These are phyloP conservation scores for Aspergillus kassunensis DNA, from an alignment of 495 filamentous ascomycete genomes.

Conservation along the genomic window DNA sequence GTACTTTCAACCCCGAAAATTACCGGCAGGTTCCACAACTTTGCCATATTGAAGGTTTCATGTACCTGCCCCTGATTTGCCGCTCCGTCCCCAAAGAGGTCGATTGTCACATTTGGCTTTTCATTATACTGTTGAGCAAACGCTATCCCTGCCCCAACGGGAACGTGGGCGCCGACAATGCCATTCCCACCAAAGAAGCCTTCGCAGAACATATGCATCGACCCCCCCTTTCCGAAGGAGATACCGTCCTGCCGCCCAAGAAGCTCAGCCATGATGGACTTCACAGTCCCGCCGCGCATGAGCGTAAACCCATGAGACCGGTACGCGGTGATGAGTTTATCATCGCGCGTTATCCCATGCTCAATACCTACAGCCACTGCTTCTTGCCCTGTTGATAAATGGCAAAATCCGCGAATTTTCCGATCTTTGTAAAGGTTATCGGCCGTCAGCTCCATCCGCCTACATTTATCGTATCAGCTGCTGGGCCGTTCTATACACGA, in stretches of 20 bases:
- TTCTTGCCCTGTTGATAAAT: slow-evolving; percentile 58
- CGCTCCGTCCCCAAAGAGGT: slow-evolving; percentile 88
- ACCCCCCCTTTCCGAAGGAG: slow-evolving; percentile 89
- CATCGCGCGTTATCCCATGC: slow-evolving; percentile 76
- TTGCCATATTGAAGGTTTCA: slow-evolving; percentile 97
- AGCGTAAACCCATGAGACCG: slow-evolving; percentile 90
- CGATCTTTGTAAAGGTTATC: slow-evolving; percentile 19
- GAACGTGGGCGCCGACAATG: slow-evolving; percentile 91
- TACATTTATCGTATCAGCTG: background rate
- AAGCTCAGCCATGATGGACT: slow-evolving; percentile 85
- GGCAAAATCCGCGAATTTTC: slow-evolving; percentile 34
- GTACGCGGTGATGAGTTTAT: slow-evolving; percentile 90
- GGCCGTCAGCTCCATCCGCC: background rate
- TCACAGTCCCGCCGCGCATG: slow-evolving; percentile 83
- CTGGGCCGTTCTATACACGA: background rate
- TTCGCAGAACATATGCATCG: slow-evolving; percentile 95
- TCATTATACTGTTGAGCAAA: slow-evolving; percentile 86
- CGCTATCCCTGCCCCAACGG: slow-evolving; percentile 83
- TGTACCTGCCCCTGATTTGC: slow-evolving; percentile 95
- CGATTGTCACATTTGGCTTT: slow-evolving; percentile 69
- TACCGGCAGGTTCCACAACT: slow-evolving; percentile 86
- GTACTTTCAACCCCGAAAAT: slow-evolving; percentile 92
- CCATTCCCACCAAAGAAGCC: slow-evolving; percentile 94
- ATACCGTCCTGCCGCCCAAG: slow-evolving; percentile 85
- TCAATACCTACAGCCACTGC: slow-evolving; percentile 91